Conservation (phyloP, 208 protist genomes). For the Phytomonas francai region DNA sequence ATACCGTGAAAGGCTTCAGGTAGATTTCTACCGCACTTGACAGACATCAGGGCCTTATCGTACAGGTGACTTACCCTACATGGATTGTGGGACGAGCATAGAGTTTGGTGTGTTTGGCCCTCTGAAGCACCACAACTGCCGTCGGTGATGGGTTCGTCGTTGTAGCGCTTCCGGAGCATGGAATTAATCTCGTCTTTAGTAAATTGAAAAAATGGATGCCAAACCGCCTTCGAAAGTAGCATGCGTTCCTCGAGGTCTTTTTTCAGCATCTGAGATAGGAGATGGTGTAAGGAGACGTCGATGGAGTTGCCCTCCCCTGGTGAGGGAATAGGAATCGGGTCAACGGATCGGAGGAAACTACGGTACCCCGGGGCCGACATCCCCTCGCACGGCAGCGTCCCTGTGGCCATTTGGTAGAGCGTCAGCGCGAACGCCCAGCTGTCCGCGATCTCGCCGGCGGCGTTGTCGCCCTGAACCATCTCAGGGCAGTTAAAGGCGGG, state of each 20-base stretch:
- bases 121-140: neutral
- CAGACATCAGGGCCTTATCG: conserved; percentile 26
- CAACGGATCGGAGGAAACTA: neutral
- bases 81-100: neutral
- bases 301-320: neutral
- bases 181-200: conserved; percentile 3
- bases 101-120: neutral
- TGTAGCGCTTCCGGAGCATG: neutral
- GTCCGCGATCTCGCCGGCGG: conserved; percentile 68
- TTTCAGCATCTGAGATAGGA: conserved; percentile 58
- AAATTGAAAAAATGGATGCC: conserved; percentile 56
- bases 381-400: conserved; percentile 33
- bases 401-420: conserved; percentile 72
- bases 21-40: conserved; percentile 51
- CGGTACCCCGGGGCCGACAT: neutral
- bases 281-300: conserved; percentile 36
- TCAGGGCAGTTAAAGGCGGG: conserved; percentile 82
- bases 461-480: conserved; percentile 32
- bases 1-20: conserved; percentile 55
- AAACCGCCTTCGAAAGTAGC: conserved; percentile 31
- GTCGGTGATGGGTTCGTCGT: neutral
- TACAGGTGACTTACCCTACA: conserved; percentile 20
- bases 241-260: conserved; percentile 58
- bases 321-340: conserved; percentile 15
- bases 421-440: conserved; percentile 90